phyloP scores from a whole-genome alignment of 208 protist genomes.

The Strigomonas culicis region DNA sequence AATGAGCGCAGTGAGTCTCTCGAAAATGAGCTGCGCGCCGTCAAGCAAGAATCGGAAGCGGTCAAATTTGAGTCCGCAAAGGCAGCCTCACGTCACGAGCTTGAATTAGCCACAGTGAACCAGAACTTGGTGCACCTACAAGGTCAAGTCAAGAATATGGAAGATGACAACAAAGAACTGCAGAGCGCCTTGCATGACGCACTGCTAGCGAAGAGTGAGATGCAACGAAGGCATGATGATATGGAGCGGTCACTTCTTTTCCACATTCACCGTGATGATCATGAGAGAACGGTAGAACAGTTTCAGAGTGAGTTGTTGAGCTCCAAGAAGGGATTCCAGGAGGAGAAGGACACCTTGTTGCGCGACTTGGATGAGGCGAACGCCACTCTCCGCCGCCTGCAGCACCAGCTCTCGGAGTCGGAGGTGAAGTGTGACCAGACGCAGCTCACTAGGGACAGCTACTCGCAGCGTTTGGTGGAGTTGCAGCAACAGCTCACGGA shows the following conservation, averaged over 20 bases:
- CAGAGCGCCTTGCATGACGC: not conserved
- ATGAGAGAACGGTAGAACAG: conserved; percentile 10
- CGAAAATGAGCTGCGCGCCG: conserved; percentile 7
- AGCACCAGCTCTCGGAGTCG: not conserved
- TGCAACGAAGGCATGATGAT: not conserved
- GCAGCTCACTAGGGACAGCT: not conserved
- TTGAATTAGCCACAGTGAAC: not conserved
- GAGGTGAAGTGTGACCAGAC: conserved; percentile 2
- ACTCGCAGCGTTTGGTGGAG: not conserved
- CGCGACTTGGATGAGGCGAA: not conserved
- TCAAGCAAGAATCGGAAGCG: conserved; percentile 5
- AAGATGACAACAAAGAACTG: not conserved
- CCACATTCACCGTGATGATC: conserved; percentile 4
- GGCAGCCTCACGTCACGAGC: not conserved
- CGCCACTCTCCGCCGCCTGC: not conserved
- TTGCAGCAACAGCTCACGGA: not conserved
- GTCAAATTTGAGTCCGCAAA: not conserved
- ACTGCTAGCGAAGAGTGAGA: not conserved
- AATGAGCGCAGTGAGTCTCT: not conserved
- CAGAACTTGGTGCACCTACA: not conserved
- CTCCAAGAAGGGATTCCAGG: conserved; percentile 2
- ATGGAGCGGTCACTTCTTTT: not conserved
- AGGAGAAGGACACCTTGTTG: conserved; percentile 1
- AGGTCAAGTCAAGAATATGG: not conserved
- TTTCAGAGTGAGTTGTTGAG: conserved; percentile 7